Conservation (phyloP, 768 basidiomycete genomes). For the Mycena galericulata region DNA sequence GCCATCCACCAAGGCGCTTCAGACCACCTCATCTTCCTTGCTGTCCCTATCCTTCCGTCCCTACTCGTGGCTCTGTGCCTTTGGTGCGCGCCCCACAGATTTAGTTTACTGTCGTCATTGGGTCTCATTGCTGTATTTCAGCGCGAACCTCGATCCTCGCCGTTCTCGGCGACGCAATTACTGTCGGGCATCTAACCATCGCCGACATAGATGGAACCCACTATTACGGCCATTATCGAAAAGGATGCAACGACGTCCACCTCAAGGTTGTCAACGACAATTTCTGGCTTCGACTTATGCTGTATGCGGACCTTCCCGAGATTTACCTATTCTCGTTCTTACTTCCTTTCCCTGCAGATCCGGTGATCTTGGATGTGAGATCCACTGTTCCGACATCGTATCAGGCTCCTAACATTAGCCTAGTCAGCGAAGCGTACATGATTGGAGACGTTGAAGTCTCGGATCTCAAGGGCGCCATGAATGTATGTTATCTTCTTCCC, state of each 20-base stretch:
- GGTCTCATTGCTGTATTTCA: constrained; percentile 37
- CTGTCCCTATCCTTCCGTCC: constrained; percentile 57
- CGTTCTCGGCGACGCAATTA: constrained; percentile 69
- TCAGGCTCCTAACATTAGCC: constrained; percentile 33
- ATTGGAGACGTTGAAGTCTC: constrained; percentile 74
- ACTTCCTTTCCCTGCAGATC: constrained; percentile 53
- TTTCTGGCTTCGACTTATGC: constrained; percentile 76
- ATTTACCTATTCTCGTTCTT: constrained; percentile 24
- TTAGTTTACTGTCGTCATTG: constrained; percentile 6
- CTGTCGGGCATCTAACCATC: constrained; percentile 69
- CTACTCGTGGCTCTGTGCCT: constrained; percentile 60
- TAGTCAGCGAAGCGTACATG: constrained; percentile 84
- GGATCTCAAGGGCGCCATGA: constrained; percentile 70
- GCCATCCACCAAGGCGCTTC: constrained; percentile 56
- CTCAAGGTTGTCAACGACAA: constrained; percentile 68
- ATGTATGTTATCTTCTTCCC: constrained; percentile 55
- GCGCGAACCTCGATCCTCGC: constrained; percentile 72
- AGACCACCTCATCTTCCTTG: constrained; percentile 58
- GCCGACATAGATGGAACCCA: constrained; percentile 70
- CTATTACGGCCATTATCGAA: constrained; percentile 68
- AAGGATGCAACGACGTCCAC: constrained; percentile 71
- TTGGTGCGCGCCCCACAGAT: constrained; percentile 51
- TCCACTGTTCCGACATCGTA: constrained; percentile 3
- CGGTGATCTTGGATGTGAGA: constrained; percentile 75
- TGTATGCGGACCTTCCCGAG: constrained; percentile 54